Base-by-base conservation (phyloP, 345 rosid species). In the Camelina neglecta region DNA sequence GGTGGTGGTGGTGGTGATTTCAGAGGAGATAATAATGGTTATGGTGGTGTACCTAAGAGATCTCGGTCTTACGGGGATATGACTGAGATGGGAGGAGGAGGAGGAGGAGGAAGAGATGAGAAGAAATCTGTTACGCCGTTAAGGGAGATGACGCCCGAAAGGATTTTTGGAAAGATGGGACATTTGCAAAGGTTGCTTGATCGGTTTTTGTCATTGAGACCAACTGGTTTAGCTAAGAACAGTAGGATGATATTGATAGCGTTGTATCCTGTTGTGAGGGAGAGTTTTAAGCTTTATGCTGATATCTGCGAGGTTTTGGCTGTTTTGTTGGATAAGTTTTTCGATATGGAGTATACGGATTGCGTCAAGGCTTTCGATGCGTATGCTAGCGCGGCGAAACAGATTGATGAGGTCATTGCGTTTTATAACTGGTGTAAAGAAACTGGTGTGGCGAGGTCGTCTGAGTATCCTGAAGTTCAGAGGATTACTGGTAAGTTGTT, bases 361-460 rank as follows among this genome's bases (percentile, higher is more conserved):
- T 92, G 97, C 18, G 92, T 85, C 2, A 95, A 89, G 88, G 88
- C 86, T 4, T 90, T 92, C n/a, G 98, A 95, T 75, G 86, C 93
- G 3, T 95, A 95, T 60, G 87, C 87, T 6, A 87, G 89, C 18
- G 89, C 96, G 0, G 91, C 96, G 0, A 95, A 95, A 79, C 84
- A 84, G 86, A 90, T 89, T 54, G 97, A 95, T 81, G 97, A 95
- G 84, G 83, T 95, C 20, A 71, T 85, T 56, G 83, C 58, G 11
- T 87, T 95, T 66, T 95, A 90, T 73, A 77, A 75, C 42, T 95
- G 99, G 99, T 90, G 97, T 21, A 92, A 95, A 78, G 99, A 90
- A 13, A 75, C 80, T 0, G 98, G 99, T 3, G 79, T 92, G 33
- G 97, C 94, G 16, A 86, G 99, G 56, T 92, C 99, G 0, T 88